phyloP scores from a whole-genome alignment of 2,329 filamentous ascomycete species.

The Epichloe coenophiala region DNA sequence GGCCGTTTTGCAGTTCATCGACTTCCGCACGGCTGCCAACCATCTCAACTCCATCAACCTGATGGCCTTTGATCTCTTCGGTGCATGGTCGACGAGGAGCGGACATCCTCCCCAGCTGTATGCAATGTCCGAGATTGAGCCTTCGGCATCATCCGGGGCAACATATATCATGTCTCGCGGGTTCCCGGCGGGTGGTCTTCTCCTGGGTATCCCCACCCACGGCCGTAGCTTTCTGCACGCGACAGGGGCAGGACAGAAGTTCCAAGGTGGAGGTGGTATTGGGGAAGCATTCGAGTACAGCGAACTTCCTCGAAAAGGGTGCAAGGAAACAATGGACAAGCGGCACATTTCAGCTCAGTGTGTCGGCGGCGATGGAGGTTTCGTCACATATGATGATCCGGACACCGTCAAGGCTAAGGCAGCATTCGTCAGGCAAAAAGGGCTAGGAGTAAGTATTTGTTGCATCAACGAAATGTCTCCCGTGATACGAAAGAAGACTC shows the following conservation, averaged over 20 bases:
- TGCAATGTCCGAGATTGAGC: conserved; percentile 41
- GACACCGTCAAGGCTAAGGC: no score
- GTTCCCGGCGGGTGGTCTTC: conserved; percentile 56
- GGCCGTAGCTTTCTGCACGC: conserved; percentile 62
- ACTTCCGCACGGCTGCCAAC: conserved; percentile 46
- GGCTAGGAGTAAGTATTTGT: no score
- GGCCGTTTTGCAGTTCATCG: conserved; percentile 54
- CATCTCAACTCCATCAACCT: conserved; percentile 67
- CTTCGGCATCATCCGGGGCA: conserved; percentile 54
- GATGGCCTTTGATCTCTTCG: conserved; percentile 69
- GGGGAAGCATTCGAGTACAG: conserved; percentile 31
- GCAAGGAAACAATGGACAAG: conserved; percentile 56
- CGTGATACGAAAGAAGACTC: no score
- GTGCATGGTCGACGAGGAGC: conserved; percentile 51
- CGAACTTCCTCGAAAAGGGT: conserved; percentile 46
- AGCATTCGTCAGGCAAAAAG: no score
- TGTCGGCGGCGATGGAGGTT: conserved; percentile 59
- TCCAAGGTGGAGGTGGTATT: conserved; percentile 26
- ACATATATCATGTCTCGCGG: conserved; percentile 51
- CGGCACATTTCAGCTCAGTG: conserved; percentile 58
- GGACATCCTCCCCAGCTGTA: conserved; percentile 70
- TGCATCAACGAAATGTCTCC: no score
- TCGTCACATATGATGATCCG: conserved; percentile 47
- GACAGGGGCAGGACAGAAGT: conserved; percentile 49
- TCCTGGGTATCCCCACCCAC: conserved; percentile 63